Conservation (phyloP, 768 basidiomycete genomes). For the Austroboletus eburneus region DNA sequence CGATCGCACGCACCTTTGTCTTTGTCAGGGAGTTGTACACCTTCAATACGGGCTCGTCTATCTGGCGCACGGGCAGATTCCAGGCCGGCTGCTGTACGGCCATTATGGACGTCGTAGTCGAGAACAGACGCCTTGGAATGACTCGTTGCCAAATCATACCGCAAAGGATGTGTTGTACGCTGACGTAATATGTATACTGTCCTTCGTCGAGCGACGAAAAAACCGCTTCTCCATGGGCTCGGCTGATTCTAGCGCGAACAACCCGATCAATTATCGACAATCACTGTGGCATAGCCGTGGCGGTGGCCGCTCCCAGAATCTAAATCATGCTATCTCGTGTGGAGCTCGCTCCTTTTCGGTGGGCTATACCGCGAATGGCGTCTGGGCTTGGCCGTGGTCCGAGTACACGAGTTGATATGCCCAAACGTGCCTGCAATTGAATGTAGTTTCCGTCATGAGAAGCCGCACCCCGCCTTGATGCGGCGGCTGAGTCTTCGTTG, state of each 20-base stretch:
- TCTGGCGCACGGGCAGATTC: slow-evolving; percentile 37
- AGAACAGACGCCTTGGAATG: slow-evolving; percentile 5
- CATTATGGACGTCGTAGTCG: too few species aligned
- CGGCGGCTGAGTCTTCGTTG: too few species aligned
- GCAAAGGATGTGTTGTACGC: slow-evolving; percentile 2
- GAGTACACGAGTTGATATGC: neutral
- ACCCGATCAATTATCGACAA: neutral
- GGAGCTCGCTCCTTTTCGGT: too few species aligned
- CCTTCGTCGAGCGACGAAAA: slow-evolving; percentile 5
- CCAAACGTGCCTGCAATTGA: slow-evolving; percentile 1
- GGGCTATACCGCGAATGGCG: too few species aligned
- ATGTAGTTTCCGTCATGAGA: slow-evolving; percentile 7
- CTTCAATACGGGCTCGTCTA: slow-evolving; percentile 51
- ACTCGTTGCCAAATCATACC: slow-evolving; percentile 24
- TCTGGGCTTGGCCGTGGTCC: too few species aligned
- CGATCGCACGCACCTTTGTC: slow-evolving; percentile 63
- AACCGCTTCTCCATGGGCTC: neutral
- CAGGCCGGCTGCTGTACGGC: slow-evolving; percentile 55
- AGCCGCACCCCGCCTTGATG: too few species aligned
- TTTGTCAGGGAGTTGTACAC: slow-evolving; percentile 92
- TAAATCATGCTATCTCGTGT: neutral
- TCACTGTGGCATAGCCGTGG: neutral
- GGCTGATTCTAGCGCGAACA: neutral
- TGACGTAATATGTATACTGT: slow-evolving; percentile 20
- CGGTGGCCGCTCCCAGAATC: neutral